These are phyloP conservation scores for Oryza longistaminata DNA, from an alignment of 176 grass and related monocot species.

Conservation along the genomic window DNA sequence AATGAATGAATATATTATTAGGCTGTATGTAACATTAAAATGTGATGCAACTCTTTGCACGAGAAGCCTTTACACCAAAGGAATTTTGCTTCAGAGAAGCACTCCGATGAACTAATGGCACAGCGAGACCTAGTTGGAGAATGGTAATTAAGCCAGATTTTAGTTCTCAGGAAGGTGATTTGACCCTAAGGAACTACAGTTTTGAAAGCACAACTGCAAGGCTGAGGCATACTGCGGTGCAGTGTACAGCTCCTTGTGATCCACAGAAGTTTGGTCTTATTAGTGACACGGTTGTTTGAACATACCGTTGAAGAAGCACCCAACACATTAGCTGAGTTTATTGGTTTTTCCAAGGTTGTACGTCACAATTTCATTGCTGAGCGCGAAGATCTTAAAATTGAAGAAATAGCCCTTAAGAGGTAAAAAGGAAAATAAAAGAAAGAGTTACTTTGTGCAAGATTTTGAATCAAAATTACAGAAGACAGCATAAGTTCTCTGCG, in stretches of 20 bases:
- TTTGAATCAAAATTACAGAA: neutral
- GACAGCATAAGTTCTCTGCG: neutral
- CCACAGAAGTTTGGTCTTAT: neutral
- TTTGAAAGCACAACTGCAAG: neutral
- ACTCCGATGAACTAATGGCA: conserved; percentile 1
- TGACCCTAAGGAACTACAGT: neutral
- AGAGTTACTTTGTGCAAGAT: neutral
- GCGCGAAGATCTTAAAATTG: neutral
- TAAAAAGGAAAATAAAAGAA: neutral
- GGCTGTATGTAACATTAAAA: neutral
- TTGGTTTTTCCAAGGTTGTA: neutral
- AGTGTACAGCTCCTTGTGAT: neutral
- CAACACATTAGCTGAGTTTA: conserved; percentile 54
- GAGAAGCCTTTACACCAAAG: neutral
- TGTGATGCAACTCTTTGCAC: conserved; percentile 12
- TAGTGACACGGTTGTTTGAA: neutral
- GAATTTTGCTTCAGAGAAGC: neutral
- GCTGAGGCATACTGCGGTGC: neutral
- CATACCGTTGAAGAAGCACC: conserved; percentile 51
- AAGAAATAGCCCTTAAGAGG: neutral
- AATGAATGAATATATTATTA: neutral
- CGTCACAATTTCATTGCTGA: neutral
- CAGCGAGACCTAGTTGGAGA: neutral
- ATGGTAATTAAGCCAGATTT: neutral
- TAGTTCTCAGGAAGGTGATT: neutral